These are phyloP conservation scores for Mycena metata DNA, from an alignment of 768 basidiomycete species.

Conservation along the genomic window DNA sequence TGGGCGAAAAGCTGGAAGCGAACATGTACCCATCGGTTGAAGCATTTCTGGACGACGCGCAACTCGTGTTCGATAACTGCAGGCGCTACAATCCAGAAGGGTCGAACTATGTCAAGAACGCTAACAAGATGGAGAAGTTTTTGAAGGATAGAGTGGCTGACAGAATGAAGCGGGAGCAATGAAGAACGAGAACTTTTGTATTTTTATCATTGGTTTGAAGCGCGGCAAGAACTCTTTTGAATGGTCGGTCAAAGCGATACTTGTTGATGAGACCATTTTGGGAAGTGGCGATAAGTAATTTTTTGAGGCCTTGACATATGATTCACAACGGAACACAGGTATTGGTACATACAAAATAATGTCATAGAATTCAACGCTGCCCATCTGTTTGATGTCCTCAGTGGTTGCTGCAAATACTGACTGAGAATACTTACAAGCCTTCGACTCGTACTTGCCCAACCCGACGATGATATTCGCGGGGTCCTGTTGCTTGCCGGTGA, in stretches of 20 bases:
- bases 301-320: no score
- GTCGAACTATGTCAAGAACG: conserved; percentile 86
- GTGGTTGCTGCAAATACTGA: background rate
- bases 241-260: conserved; percentile 7
- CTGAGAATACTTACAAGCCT: conserved; percentile 53
- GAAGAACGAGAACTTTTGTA: background rate
- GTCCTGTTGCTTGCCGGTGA: conserved; percentile 74
- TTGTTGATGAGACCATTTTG: background rate
- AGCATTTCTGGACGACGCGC: conserved; percentile 82
- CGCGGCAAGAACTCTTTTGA: no score
- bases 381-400: conserved; percentile 55
- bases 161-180: conserved; percentile 47
- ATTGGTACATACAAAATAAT: conserved; percentile 38
- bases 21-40: conserved; percentile 85
- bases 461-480: conserved; percentile 87
- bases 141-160: conserved; percentile 68
- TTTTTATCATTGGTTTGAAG: no score
- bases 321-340: background rate
- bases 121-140: conserved; percentile 85
- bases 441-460: conserved; percentile 66
- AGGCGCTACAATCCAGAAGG: conserved; percentile 87
- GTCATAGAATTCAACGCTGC: conserved; percentile 56
- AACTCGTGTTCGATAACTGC: conserved; percentile 92
- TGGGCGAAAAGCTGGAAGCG: conserved; percentile 91
- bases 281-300: no score